Percentiles rank a stretch among this genome's conserved stretches.
Conservation (phyloP, 2,329 filamentous ascomycete species). For the Ophiostoma sp. region DNA sequence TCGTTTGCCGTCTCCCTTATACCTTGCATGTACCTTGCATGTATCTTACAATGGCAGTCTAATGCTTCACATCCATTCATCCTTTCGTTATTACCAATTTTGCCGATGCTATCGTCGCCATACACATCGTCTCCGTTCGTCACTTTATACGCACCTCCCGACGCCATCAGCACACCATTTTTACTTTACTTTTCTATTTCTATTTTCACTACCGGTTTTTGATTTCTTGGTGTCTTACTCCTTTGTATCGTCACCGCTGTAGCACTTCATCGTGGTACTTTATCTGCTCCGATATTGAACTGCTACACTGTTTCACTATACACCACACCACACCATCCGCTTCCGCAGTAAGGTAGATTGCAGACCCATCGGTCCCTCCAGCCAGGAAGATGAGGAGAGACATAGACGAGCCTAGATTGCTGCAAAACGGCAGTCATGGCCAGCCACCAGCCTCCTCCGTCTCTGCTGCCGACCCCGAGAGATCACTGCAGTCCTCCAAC, state of each 20-base stretch:
- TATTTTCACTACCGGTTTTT: background rate
- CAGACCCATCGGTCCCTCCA: background rate
- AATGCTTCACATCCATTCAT: background rate
- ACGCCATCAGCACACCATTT: background rate
- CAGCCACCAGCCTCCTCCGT: background rate
- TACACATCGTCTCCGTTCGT: background rate
- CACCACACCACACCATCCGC: background rate
- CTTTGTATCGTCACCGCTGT: background rate
- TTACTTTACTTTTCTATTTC: background rate
- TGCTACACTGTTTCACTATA: background rate
- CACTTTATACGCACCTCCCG: background rate
- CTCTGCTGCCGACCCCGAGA: conserved; percentile 5
- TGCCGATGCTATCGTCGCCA: background rate
- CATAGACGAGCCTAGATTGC: background rate
- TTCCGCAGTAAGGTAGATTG: background rate
- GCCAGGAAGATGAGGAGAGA: background rate
- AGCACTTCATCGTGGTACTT: background rate
- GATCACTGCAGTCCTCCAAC: background rate
- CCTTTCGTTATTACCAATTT: background rate
- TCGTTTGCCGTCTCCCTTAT: background rate
- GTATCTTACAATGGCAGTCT: background rate
- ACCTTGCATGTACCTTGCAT: background rate
- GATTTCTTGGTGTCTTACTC: background rate
- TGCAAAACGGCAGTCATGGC: background rate
- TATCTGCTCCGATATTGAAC: background rate